Percentiles rank a stretch among this genome's conserved stretches.
Conservation (phyloP, 176 grass and related monocot species). For the Saccharum spontaneum region DNA sequence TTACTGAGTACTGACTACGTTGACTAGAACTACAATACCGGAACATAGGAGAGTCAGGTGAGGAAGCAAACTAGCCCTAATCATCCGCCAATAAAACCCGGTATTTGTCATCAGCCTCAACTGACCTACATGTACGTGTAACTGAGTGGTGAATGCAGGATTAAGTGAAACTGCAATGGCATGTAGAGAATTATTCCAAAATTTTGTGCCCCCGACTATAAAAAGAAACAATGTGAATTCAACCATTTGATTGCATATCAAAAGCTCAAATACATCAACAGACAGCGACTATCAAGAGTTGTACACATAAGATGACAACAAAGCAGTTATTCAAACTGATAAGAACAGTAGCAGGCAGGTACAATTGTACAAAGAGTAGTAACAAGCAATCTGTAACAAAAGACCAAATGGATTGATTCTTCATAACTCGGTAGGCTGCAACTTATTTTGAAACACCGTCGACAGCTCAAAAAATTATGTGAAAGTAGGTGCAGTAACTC, state of each 20-base stretch:
- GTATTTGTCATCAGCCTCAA: neutral
- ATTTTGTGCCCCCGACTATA: neutral
- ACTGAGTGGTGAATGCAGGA: neutral
- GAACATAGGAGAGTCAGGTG: no score
- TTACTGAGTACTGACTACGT: no score
- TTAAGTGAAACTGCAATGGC: neutral
- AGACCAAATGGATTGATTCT: neutral
- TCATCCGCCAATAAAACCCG: neutral
- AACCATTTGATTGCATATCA: neutral
- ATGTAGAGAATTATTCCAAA: neutral
- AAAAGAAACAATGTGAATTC: neutral
- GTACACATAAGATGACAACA: conserved; percentile 19
- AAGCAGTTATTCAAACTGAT: neutral
- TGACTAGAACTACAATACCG: no score
- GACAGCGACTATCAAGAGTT: neutral
- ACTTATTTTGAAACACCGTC: conserved; percentile 21
- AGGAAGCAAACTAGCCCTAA: neutral
- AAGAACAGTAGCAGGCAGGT: neutral
- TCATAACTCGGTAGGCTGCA: neutral
- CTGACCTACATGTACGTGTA: neutral
- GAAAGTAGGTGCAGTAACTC: neutral
- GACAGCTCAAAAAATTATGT: neutral
- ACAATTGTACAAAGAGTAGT: neutral
- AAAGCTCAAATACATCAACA: neutral
- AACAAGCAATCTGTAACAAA: neutral